These are phyloP conservation scores for Ogataea sp. DNA, from an alignment of 805 yeast species.

Conservation along the genomic window DNA sequence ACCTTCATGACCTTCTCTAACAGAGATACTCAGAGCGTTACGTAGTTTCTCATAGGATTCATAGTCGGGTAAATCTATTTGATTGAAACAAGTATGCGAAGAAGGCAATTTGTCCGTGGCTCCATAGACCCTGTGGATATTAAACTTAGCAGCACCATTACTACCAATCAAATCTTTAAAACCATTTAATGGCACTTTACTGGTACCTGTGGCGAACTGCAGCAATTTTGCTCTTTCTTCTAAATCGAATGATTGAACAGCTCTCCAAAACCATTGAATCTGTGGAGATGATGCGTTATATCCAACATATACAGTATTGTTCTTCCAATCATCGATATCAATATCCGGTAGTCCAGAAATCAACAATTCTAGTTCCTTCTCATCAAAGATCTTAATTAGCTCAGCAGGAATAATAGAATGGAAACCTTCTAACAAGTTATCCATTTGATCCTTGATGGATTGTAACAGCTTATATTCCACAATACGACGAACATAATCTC, in stretches of 20 bases:
- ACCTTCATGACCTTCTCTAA: conserved; percentile 94
- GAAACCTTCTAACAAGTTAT: conserved; percentile 78
- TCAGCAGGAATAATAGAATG: conserved; percentile 84
- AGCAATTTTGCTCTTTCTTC: conserved; percentile 91
- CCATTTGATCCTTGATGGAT: conserved; percentile 83
- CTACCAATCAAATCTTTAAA: conserved; percentile 86
- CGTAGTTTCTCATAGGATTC: conserved; percentile 81
- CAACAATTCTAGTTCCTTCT: conserved; percentile 87
- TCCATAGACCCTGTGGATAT: conserved; percentile 86
- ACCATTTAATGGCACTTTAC: conserved; percentile 92
- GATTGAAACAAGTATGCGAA: conserved; percentile 96
- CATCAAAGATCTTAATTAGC: conserved; percentile 80
- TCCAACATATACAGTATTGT: conserved; percentile 72
- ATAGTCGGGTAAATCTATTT: conserved; percentile 87
- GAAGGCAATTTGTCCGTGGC: conserved; percentile 82
- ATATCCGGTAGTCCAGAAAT: conserved; percentile 95
- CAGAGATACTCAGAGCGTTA: conserved; percentile 71
- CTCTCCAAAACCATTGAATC: conserved; percentile 97
- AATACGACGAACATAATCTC: conserved; percentile 76
- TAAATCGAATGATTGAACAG: conserved; percentile 85
- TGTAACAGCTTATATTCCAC: conserved; percentile 81
- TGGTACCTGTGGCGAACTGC: conserved; percentile 96
- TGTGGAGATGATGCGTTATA: conserved; percentile 79
- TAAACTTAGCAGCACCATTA: conserved; percentile 76
- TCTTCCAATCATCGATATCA: conserved; percentile 94